Evolutionary conservation across 768 basidiomycete genomes (phyloP), one percentile per base, ranked within the genome.

Genomic region (Boletellus ananas): DNA sequence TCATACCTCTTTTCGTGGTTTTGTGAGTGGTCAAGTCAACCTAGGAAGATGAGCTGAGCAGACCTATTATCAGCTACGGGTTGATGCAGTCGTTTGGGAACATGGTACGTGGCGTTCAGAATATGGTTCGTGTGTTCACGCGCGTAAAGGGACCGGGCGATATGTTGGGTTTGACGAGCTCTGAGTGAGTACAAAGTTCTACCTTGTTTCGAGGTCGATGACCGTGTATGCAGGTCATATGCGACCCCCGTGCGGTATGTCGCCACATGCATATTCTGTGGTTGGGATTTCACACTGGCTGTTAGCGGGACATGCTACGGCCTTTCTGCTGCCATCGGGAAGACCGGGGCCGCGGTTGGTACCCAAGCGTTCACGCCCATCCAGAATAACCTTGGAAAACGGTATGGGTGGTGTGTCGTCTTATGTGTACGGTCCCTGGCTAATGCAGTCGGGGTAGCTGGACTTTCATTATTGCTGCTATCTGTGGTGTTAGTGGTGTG

Each of bases 11-110:
- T 9, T 90, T 90, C 58, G 75, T 88, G 44, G 66, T 88, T 52
- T 80, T 88, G 82, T 84, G 58, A 59, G 79, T 66, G 6, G 13
- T 10, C 1, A 31, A 31, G 37, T 34, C 21, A 25, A 25, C 27
- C 25, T 29, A 39, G 34, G 33, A 44, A 29, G 38, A 13, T 17
- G 53, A 39, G n/a, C 43, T 57, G 21, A 51, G 16, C 34, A 7
- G n/a, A 11, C 31, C 33, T 8, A 11, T 35, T 42, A 43, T 7
- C 50, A 83, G 81, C 56, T 87, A 85, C 62, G 86, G 82, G 3
- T 67, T 85, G 47, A 84, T 87, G 84, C 81, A 85, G 57, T 84
- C 80, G 3, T 78, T 74, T 39, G 85, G 84, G n/a, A 87, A 87
- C 58, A 42, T 86, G 69, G 81, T 79, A 60, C 34, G 70, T 60